These are phyloP conservation scores for Spathaspora hagerdaliae DNA, from an alignment of 805 yeast species.

Conservation along the genomic window DNA sequence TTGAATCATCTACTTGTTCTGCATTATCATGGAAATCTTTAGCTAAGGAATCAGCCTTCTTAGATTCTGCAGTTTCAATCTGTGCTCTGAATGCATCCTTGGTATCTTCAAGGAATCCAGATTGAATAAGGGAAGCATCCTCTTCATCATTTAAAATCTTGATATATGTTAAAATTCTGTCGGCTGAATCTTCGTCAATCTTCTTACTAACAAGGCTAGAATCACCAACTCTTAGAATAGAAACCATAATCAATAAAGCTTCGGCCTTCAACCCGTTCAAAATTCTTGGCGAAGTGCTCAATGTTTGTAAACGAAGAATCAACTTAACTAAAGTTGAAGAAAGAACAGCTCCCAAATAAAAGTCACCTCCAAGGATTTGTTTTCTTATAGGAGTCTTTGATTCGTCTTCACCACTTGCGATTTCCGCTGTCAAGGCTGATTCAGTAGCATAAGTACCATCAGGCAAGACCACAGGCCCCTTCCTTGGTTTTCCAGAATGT, in stretches of 20 bases:
- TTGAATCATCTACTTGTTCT: slow-evolving; percentile 73
- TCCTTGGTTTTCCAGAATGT: slow-evolving; percentile 26
- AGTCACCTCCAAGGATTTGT: slow-evolving; percentile 81
- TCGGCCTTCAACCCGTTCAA: slow-evolving; percentile 89
- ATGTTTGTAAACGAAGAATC: slow-evolving; percentile 66
- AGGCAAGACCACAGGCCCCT: slow-evolving; percentile 86
- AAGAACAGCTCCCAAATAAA: slow-evolving; percentile 83
- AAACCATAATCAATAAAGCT: slow-evolving; percentile 88
- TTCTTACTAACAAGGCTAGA: slow-evolving; percentile 62
- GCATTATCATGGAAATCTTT: slow-evolving; percentile 59
- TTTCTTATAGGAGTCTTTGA: slow-evolving; percentile 71
- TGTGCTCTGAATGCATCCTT: slow-evolving; percentile 77
- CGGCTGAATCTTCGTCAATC: slow-evolving; percentile 96
- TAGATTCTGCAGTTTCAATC: slow-evolving; percentile 55
- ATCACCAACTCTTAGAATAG: slow-evolving; percentile 84
- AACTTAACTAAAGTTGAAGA: slow-evolving; percentile 87
- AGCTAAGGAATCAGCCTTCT: slow-evolving; percentile 53
- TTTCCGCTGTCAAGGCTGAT: slow-evolving; percentile 61
- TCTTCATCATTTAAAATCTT: slow-evolving; percentile 70
- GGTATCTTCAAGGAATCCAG: slow-evolving; percentile 84
- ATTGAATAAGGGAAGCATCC: slow-evolving; percentile 46
- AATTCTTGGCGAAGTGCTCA: slow-evolving; percentile 49
- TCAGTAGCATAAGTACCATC: slow-evolving; percentile 99
- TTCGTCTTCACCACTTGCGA: slow-evolving; percentile 28
- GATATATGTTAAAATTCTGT: slow-evolving; percentile 85